Base-by-base conservation (phyloP, 2,329 filamentous ascomycete species). In the Cytospora leucostoma region DNA sequence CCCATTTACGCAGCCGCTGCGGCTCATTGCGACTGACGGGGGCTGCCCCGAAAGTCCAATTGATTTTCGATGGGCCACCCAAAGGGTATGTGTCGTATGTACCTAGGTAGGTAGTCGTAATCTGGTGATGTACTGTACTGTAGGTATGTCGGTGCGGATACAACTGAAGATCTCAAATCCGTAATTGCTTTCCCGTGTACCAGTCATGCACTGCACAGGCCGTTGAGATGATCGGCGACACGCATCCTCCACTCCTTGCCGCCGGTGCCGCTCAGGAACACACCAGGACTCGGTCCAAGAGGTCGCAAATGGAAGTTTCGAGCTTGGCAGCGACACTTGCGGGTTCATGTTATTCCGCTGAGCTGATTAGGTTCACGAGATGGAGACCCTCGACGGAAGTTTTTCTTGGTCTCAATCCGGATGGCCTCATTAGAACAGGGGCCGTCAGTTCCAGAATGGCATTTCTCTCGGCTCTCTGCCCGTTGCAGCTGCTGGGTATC, bases 161-260 rank as follows among this genome's bases (percentile, higher is more conserved):
- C 40, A 38, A 38, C 7, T n/a, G 19, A 47, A 47, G 6, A 47
- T 21, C n/a, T 47, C 7, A 11, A 21, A 12, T 3, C 44, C 44
- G 44, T 47, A 47, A 47, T 47, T 44, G 19, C 40, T 6, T 40
- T 12, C 11, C 2, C 17, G 17, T 13, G 38, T 40, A 40, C 40
- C 44, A 47, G 3, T 11, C n/a, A 47, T 47, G 44, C 44, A 47
- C 44, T 47, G 44, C 44, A 47, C 44, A 47, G 44, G 21, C 44
- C 44, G 44, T 47, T 47, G 44, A 47, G 44, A 21, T 47, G 44
- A 47, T 47, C 44, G 44, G 44, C 44, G 44, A 21, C 44, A 47
- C 19, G n/a, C 44, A 47, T 47, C 8, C 44, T 47, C 44, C 44
- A 47, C 44, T 19, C n/a, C n/a, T 47, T 47, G 40, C 40, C 40